Evolutionary conservation across 768 basidiomycete species (phyloP).

Genomic region (Serendipita sp.): DNA sequence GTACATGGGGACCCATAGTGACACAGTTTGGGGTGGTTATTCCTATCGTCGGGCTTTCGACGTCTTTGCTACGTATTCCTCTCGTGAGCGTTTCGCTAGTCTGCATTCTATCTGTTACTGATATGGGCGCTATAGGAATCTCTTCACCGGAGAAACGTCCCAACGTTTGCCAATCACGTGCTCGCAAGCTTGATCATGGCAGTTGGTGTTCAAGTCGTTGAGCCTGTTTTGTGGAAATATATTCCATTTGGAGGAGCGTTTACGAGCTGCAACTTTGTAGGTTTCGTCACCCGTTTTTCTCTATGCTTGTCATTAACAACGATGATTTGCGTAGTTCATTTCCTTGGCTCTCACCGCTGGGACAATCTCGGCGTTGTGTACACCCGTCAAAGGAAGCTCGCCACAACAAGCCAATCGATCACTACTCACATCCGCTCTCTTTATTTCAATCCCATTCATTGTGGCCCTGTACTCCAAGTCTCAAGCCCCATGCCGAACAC

Average conservation of each 20-base stretch:
- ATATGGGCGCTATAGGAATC: not conserved
- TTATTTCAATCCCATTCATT: not conserved
- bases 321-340: too few species aligned
- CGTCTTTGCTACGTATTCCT: not conserved
- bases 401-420: not conserved
- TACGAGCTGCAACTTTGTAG: conserved; percentile 9
- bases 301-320: too few species aligned
- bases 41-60: not conserved
- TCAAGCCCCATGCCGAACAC: conserved; percentile 2
- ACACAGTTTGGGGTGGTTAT: not conserved
- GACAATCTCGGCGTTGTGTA: not conserved
- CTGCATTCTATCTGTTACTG: not conserved
- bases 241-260: not conserved
- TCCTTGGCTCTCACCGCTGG: not conserved
- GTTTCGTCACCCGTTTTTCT: too few species aligned
- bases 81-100: not conserved
- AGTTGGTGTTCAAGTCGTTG: not conserved
- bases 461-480: not conserved
- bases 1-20: not conserved
- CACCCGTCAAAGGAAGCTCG: not conserved
- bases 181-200: not conserved
- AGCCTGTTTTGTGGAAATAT: not conserved
- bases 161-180: not conserved
- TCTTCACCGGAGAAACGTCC: not conserved
- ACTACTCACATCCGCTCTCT: not conserved